Percentiles rank a stretch among this genome's conserved stretches.
These are phyloP conservation scores for Penicillium mononematosum DNA, from an alignment of 495 filamentous ascomycete species.

Conservation along the genomic window DNA sequence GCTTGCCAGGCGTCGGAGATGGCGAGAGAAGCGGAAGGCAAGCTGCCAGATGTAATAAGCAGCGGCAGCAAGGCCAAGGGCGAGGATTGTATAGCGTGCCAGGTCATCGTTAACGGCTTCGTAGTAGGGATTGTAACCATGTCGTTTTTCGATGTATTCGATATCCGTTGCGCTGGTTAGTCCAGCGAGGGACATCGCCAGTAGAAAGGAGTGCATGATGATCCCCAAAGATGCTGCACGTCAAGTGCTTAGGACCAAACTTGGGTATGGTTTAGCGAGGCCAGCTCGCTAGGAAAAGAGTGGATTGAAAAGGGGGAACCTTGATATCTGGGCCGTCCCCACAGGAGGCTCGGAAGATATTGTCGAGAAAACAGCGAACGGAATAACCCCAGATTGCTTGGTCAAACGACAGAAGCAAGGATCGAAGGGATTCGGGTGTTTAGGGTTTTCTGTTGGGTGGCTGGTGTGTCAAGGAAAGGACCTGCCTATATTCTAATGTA, in stretches of 20 bases:
- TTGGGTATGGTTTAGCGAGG: conserved; percentile 17
- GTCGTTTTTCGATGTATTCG: conserved; percentile 35
- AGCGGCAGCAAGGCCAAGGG: conserved; percentile 52
- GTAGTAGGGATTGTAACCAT: conserved; percentile 24
- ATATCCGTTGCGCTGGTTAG: conserved; percentile 30
- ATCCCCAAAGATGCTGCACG: background rate
- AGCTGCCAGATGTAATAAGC: conserved; percentile 54
- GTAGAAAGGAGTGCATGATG: conserved; percentile 17
- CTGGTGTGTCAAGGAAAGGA: conserved; percentile 19
- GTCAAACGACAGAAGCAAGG: background rate
- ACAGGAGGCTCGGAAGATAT: conserved; percentile 2
- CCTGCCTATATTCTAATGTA: conserved; percentile 24
- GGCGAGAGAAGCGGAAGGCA: conserved; percentile 50
- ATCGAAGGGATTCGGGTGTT: background rate
- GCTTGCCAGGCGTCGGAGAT: conserved; percentile 71
- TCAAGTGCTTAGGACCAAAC: background rate
- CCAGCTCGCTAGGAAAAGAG: conserved; percentile 23
- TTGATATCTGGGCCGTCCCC: conserved; percentile 11
- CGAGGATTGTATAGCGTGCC: conserved; percentile 41
- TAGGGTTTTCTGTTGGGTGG: conserved; percentile 11
- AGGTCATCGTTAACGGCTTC: conserved; percentile 41
- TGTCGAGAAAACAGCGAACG: background rate
- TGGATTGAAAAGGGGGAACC: conserved; percentile 3
- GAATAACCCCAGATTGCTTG: conserved; percentile 22
- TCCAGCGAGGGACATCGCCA: conserved; percentile 32